Conservation (phyloP, 83 land plant genomes). For the Diphasiastrum complanatum region DNA sequence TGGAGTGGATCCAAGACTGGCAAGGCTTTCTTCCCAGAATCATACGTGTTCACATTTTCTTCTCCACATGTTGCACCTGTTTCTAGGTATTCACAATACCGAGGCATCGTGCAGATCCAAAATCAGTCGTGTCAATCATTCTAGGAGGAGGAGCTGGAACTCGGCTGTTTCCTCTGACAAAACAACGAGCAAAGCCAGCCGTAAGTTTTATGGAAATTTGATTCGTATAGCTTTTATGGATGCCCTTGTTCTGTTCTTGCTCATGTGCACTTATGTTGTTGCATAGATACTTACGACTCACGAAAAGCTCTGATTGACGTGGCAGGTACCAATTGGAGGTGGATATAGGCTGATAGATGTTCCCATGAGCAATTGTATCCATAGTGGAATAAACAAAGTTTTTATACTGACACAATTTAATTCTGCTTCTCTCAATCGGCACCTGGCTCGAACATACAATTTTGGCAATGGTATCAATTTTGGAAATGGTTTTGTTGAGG, state of each 20-base stretch:
- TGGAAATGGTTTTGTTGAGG: slow-evolving; percentile 16
- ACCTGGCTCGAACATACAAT: slow-evolving; percentile 15
- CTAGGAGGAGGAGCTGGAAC: slow-evolving; percentile 15
- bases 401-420: slow-evolving; percentile 13
- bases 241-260: no score
- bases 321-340: slow-evolving; percentile 17
- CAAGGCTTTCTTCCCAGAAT: no score
- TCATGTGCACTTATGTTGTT: no score
- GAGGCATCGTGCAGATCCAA: slow-evolving; percentile 9
- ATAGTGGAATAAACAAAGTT: slow-evolving; percentile 11
- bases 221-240: no score
- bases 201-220: no score
- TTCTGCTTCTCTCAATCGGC: slow-evolving; percentile 13
- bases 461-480: slow-evolving; percentile 2
- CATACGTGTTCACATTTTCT: no score
- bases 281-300: no score
- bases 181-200: slow-evolving; percentile 8
- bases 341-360: slow-evolving; percentile 12
- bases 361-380: slow-evolving; percentile 17
- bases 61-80: no score
- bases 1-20: no score
- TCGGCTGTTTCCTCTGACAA: slow-evolving; percentile 12
- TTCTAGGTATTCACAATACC: no score
- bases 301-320: no score
- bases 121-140: slow-evolving; percentile 7